Evolutionary conservation across 208 protist genomes (phyloP), one percentile per base, ranked within the genome.

Genomic region (Leishmania turanica): DNA sequence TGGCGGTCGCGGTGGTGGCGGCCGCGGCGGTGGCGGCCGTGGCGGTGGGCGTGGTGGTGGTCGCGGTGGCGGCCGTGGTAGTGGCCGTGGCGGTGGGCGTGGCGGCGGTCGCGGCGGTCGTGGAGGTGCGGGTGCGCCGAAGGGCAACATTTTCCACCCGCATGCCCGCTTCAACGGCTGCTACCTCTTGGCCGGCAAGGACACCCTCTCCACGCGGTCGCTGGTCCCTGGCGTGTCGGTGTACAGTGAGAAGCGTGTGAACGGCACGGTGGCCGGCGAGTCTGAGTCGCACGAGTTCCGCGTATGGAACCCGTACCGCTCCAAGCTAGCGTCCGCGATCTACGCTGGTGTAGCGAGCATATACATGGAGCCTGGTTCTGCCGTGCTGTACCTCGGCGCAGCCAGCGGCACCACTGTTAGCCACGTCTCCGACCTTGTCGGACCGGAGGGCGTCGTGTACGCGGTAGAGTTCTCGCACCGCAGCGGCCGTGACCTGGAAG

Each of bases 261-360:
- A 89, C 75, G 94, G 91, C 60, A 95, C 90, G 4, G 84, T 95
- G 53, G 85, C 82, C 15, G 91, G 91, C 45, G 89, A 96, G 80
- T 91, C 86, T 9, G 91, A 95, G 80, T 92, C 92, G 24, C 93
- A 99, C 79, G 99, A 99, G 95, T 99, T 99, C 94, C 98, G 99
- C 84, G 98, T 99, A 56, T 99, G 99, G 99, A 99, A 99, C 88
- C 99, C 99, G 56, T 99, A 99, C 98, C 92, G 99, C 79, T 99
- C 99, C 51, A 99, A 99, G 96, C 89, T 99, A 58, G 99, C 98
- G 54, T 98, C 99, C 17, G 99, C 98, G 77, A 97, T 99, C 82
- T 92, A 99, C 69, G 96, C 97, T 77, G 99, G 99, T 91, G 92
- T 99, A 47, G 98, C 99, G 47, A 98, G 99, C 82, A 99, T 99